Conservation (phyloP, 2,329 filamentous ascomycete species). For the Verticillium isaacii region DNA sequence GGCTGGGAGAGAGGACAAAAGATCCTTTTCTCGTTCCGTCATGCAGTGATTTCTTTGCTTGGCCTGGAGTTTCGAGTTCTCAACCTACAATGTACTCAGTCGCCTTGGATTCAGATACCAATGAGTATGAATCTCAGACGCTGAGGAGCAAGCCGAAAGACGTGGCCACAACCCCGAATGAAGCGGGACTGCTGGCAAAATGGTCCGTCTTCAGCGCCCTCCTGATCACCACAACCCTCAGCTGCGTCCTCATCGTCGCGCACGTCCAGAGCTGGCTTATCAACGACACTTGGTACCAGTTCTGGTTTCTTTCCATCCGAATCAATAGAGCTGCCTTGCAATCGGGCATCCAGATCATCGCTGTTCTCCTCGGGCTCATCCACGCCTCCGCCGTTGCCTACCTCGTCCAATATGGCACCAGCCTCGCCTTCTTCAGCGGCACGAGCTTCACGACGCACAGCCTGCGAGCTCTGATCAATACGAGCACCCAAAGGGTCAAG, state of each 20-base stretch:
- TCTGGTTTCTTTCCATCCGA: slow-evolving; percentile 1
- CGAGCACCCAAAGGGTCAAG: slow-evolving; percentile 1
- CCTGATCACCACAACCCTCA: slow-evolving; percentile 3
- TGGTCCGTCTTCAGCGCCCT: not conserved
- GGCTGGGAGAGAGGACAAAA: not conserved
- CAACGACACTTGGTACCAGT: slow-evolving; percentile 5
- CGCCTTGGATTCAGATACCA: not conserved
- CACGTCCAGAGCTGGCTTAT: slow-evolving; percentile 1
- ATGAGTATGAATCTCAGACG: not conserved
- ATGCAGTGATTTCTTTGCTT: not conserved
- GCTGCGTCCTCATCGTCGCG: slow-evolving; percentile 5
- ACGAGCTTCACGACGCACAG: slow-evolving; percentile 3
- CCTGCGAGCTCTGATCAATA: slow-evolving; percentile 1
- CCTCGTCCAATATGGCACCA: slow-evolving; percentile 6
- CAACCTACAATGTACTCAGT: not conserved
- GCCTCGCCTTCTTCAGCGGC: slow-evolving; percentile 2
- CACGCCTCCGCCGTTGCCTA: slow-evolving; percentile 2
- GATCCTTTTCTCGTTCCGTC: not conserved
- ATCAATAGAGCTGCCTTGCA: slow-evolving; percentile 4
- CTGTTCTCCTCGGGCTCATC: slow-evolving; percentile 2
- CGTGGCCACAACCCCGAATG: not conserved
- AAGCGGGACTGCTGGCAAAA: not conserved
- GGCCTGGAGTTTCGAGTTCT: not conserved
- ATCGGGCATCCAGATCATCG: slow-evolving; percentile 4
- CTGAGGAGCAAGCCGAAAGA: not conserved